Percentiles rank a stretch among this genome's conserved stretches.
These are phyloP conservation scores for Boletus vermiculosoides DNA, from an alignment of 768 basidiomycete genomes.

Conservation along the genomic window DNA sequence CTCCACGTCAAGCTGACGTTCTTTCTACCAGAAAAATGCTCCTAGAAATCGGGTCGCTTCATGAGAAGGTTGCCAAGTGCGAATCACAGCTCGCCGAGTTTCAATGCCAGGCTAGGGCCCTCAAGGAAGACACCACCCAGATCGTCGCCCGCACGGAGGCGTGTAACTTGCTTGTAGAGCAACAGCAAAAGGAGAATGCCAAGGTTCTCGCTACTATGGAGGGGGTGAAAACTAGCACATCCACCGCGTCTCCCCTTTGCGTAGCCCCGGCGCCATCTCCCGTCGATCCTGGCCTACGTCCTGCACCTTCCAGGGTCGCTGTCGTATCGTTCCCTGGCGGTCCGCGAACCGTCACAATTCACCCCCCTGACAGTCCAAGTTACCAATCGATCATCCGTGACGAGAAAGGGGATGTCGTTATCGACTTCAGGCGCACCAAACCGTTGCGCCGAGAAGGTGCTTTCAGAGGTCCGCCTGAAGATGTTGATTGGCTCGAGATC, in stretches of 20 bases:
- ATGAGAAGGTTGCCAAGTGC: conserved; percentile 6
- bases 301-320: conserved; percentile 3
- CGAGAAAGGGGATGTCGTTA: conserved; percentile 15
- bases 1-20: background rate
- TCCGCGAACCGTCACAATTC: conserved; percentile 23
- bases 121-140: conserved; percentile 10
- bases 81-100: conserved; percentile 9
- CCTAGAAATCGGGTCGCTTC: conserved; percentile 8
- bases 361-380: conserved; percentile 15
- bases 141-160: conserved; percentile 4
- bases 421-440: conserved; percentile 9
- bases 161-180: background rate
- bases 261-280: background rate
- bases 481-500: conserved; percentile 5
- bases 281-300: background rate
- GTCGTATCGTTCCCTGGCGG: conserved; percentile 20
- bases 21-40: conserved; percentile 4
- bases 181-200: conserved; percentile 8
- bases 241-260: background rate
- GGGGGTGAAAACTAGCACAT: background rate
- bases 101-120: background rate
- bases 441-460: conserved; percentile 23
- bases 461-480: conserved; percentile 13
- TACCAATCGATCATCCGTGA: conserved; percentile 17
- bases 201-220: conserved; percentile 4